These are phyloP conservation scores for Maudiozyma barnettii DNA, from an alignment of 805 yeast genomes.

Conservation along the genomic window DNA sequence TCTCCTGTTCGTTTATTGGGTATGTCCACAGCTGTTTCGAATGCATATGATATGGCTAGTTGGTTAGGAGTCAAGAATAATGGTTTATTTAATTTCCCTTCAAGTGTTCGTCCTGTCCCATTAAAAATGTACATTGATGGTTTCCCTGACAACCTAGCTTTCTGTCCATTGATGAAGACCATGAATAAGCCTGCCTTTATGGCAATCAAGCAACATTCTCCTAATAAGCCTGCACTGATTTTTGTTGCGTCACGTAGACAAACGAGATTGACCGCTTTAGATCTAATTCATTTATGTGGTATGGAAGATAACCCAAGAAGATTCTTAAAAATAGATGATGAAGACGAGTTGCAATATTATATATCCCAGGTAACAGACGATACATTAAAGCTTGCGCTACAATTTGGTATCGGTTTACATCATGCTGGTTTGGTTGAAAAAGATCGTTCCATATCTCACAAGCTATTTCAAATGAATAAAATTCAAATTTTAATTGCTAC, in stretches of 20 bases:
- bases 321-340: constrained; percentile 64
- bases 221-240: constrained; percentile 88
- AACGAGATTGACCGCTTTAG: constrained; percentile 74
- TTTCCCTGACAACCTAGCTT: constrained; percentile 69
- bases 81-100: constrained; percentile 93
- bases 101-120: constrained; percentile 90
- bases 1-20: constrained; percentile 88
- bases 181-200: constrained; percentile 71
- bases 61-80: constrained; percentile 79
- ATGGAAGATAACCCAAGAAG: constrained; percentile 46
- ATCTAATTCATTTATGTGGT: constrained; percentile 62
- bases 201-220: constrained; percentile 89
- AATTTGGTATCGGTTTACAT: constrained; percentile 81
- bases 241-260: constrained; percentile 95
- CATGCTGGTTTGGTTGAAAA: constrained; percentile 93
- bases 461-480: constrained; percentile 72
- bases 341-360: constrained; percentile 65
- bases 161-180: constrained; percentile 65
- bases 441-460: constrained; percentile 83
- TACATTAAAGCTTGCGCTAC: constrained; percentile 63
- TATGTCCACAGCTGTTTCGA: constrained; percentile 88
- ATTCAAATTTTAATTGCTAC: constrained; percentile 90
- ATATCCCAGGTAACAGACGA: constrained; percentile 88
- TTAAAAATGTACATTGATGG: constrained; percentile 82
- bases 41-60: constrained; percentile 87